These are phyloP conservation scores for Dendrobium nobile DNA, from an alignment of 106 monocot species.

Conservation along the genomic window DNA sequence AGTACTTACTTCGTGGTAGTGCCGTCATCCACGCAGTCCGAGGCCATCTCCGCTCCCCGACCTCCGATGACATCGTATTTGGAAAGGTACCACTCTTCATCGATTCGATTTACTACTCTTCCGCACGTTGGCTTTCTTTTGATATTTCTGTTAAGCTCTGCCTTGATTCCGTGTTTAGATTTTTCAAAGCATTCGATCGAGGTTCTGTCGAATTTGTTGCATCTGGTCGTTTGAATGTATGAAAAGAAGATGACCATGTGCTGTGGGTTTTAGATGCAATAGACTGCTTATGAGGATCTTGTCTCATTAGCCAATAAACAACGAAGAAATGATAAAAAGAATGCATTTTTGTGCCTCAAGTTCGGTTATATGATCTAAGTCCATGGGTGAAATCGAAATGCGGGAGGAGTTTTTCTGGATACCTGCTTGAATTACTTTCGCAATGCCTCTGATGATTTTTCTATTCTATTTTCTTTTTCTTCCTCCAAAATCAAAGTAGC, in stretches of 20 bases:
- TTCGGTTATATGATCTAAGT: background rate
- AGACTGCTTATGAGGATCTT: background rate
- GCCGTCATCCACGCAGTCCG: constrained; percentile 73
- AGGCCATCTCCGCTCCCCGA: constrained; percentile 69
- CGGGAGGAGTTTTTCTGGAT: background rate
- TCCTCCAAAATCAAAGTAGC: too few relatives aligned
- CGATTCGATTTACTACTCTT: background rate
- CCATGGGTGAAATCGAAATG: background rate
- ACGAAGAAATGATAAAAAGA: too few relatives aligned
- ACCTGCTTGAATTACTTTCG: background rate
- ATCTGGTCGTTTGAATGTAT: background rate
- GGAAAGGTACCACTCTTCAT: constrained; percentile 46
- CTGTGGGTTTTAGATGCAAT: background rate
- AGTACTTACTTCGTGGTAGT: constrained; percentile 66
- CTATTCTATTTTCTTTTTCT: too few relatives aligned
- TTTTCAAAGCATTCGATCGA: background rate
- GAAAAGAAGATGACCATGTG: background rate
- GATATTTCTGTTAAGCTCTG: background rate
- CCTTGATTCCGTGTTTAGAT: background rate
- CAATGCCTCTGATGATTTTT: too few relatives aligned
- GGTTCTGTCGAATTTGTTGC: background rate
- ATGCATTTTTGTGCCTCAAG: background rate
- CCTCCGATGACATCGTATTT: constrained; percentile 64
- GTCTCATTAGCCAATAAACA: background rate
- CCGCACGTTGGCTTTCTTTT: background rate